A percentile compares a stretch with the other conserved stretches of the same genome.
Conservation (phyloP, 1,284 basidiomycete genomes). For the Lignosus rhinocerotis region DNA sequence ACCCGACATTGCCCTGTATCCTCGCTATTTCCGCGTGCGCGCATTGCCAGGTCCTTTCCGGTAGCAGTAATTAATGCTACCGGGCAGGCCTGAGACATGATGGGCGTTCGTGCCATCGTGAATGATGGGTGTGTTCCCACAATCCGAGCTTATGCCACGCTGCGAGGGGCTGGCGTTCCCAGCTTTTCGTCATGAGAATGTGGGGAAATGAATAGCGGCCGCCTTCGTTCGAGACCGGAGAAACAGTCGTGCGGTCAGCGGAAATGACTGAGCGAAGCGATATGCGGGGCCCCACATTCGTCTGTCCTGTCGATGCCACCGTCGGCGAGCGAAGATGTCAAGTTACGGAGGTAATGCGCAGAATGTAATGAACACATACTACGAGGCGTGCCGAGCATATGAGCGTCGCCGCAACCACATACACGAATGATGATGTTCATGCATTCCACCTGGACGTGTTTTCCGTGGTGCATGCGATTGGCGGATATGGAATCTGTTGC, state of each 20-base stretch:
- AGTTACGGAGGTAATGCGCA: background rate
- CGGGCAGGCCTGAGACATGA: background rate
- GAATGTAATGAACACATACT: too few relatives aligned
- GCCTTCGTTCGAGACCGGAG: background rate
- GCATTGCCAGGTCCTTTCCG: background rate
- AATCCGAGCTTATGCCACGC: conserved; percentile 1
- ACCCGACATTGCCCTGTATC: background rate
- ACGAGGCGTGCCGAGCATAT: too few relatives aligned
- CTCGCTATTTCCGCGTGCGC: background rate
- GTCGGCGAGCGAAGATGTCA: background rate
- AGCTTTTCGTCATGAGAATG: background rate
- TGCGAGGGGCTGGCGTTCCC: background rate
- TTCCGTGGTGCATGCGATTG: too few relatives aligned
- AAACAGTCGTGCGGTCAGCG: background rate
- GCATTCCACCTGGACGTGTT: too few relatives aligned
- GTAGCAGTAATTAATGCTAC: background rate
- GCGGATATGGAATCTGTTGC: too few relatives aligned
- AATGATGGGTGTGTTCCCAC: background rate
- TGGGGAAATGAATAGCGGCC: conserved; percentile 1
- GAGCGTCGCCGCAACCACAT: too few relatives aligned
- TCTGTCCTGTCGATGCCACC: background rate
- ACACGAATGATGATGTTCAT: too few relatives aligned
- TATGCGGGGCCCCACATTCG: conserved; percentile 7
- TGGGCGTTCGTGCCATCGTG: background rate
- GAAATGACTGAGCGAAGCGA: conserved; percentile 4